Conservation (phyloP, 257 asterid species). For the Lavandula angustifolia region DNA sequence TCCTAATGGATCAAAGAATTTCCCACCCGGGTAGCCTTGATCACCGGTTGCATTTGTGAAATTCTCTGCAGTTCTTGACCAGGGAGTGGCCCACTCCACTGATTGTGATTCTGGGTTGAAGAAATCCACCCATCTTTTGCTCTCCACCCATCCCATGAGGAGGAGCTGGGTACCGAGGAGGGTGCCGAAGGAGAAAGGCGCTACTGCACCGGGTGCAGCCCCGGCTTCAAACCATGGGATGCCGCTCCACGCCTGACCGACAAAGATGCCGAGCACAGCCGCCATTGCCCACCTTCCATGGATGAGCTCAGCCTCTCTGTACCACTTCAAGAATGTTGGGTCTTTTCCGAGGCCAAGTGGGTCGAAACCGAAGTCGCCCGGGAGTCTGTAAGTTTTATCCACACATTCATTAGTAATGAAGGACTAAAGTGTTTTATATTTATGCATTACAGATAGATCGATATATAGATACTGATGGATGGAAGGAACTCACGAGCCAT, state of each 20-base stretch:
- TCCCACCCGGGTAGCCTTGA: slow-evolving; percentile 96
- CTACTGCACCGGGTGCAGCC: slow-evolving; percentile 90
- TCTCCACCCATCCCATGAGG: slow-evolving; percentile 98
- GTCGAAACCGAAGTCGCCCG: slow-evolving; percentile 95
- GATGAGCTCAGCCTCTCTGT: slow-evolving; percentile 97
- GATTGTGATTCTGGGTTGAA: slow-evolving; percentile 93
- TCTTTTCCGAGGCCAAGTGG: slow-evolving; percentile 95
- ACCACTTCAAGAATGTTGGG: slow-evolving; percentile 96
- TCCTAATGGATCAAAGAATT: slow-evolving; percentile 80
- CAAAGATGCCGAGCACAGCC: slow-evolving; percentile 89
- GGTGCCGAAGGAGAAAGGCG: slow-evolving; percentile 92
- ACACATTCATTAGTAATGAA: neutral
- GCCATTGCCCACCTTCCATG: slow-evolving; percentile 99
- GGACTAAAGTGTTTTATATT: neutral
- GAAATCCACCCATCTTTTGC: slow-evolving; percentile 98
- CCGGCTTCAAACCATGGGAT: slow-evolving; percentile 97
- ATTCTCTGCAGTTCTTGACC: slow-evolving; percentile 86
- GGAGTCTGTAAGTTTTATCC: slow-evolving; percentile 52
- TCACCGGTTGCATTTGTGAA: slow-evolving; percentile 84
- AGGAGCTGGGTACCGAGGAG: slow-evolving; percentile 90
- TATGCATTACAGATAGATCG: too few relatives aligned
- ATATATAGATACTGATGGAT: neutral
- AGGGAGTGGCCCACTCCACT: slow-evolving; percentile 96
- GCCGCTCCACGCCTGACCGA: slow-evolving; percentile 95
- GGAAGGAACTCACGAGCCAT: slow-evolving; percentile 82